Conservation (phyloP, 768 basidiomycete species). For the Suillus discolor region DNA sequence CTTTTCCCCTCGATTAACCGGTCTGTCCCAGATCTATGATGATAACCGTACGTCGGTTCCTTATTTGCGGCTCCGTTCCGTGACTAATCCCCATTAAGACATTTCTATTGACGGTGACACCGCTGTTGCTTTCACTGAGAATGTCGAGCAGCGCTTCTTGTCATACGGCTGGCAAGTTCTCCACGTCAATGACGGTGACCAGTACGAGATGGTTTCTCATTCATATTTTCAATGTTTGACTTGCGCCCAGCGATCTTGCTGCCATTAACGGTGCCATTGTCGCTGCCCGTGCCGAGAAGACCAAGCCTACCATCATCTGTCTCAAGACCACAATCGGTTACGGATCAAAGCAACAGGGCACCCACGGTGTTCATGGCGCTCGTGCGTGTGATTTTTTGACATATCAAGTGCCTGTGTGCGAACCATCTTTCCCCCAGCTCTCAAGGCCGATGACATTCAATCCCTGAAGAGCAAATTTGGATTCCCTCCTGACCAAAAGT, state of each 20-base stretch:
- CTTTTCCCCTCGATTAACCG: slow-evolving; percentile 22
- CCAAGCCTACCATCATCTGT: slow-evolving; percentile 86
- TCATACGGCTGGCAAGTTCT: slow-evolving; percentile 96
- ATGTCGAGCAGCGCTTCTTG: slow-evolving; percentile 85
- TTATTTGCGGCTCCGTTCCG: slow-evolving; percentile 1
- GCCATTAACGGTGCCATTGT: slow-evolving; percentile 79
- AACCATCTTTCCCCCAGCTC: slow-evolving; percentile 48
- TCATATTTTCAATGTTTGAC: slow-evolving; percentile 14
- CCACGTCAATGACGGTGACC: slow-evolving; percentile 78
- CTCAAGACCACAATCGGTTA: slow-evolving; percentile 91
- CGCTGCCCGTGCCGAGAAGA: slow-evolving; percentile 72
- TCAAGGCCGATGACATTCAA: slow-evolving; percentile 90
- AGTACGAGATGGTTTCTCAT: slow-evolving; percentile 40
- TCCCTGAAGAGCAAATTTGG: slow-evolving; percentile 83
- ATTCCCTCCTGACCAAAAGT: slow-evolving; percentile 76
- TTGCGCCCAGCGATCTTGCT: slow-evolving; percentile 63
- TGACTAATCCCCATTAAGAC: slow-evolving; percentile 46
- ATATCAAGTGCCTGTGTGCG: slow-evolving; percentile 6
- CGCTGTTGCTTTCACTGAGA: slow-evolving; percentile 90
- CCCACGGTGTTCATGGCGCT: slow-evolving; percentile 92
- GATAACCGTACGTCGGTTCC: slow-evolving; percentile 78
- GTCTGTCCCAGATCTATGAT: slow-evolving; percentile 72
- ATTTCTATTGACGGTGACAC: slow-evolving; percentile 98
- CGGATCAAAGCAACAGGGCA: slow-evolving; percentile 91
- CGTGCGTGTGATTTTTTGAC: slow-evolving; percentile 55